Conservation (phyloP, 2,329 filamentous ascomycete species). For the Fusarium caatingaense region DNA sequence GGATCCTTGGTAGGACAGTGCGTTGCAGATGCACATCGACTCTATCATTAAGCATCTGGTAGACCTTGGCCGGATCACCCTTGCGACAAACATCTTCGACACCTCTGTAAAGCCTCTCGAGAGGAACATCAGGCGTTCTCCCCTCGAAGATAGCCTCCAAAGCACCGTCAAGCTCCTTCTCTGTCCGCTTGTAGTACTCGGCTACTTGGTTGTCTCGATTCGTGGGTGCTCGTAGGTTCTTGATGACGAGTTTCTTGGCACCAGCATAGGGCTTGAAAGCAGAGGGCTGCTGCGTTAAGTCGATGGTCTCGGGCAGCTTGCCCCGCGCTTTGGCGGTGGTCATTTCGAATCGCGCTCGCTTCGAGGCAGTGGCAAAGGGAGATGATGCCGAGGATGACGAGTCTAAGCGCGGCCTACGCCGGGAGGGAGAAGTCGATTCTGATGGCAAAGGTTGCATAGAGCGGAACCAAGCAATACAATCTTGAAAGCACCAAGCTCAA, state of each 20-base stretch:
- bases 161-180: conserved; percentile 78
- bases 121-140: conserved; percentile 72
- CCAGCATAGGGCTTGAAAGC: conserved; percentile 79
- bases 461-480: conserved; percentile 13
- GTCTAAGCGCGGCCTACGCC: conserved; percentile 54
- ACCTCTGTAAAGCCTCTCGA: conserved; percentile 89
- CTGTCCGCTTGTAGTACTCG: conserved; percentile 81
- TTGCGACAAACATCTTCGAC: conserved; percentile 92
- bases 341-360: conserved; percentile 53
- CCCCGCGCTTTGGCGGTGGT: conserved; percentile 53
- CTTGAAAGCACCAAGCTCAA: conserved; percentile 37
- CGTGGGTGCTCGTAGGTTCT: conserved; percentile 81
- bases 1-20: conserved; percentile 67
- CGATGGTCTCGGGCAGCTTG: conserved; percentile 54
- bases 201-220: conserved; percentile 70
- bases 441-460: conserved; percentile 52
- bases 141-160: conserved; percentile 78
- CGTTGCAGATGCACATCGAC: conserved; percentile 76
- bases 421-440: conserved; percentile 50
- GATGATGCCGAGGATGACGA: conserved; percentile 50
- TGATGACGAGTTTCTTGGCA: conserved; percentile 89
- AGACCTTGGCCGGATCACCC: conserved; percentile 76
- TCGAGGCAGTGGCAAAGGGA: conserved; percentile 41
- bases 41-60: conserved; percentile 71
- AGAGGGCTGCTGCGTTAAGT: conserved; percentile 51